Conservation (phyloP, 371 early-diverging fungal genomes). For the Mortierella sp. region DNA sequence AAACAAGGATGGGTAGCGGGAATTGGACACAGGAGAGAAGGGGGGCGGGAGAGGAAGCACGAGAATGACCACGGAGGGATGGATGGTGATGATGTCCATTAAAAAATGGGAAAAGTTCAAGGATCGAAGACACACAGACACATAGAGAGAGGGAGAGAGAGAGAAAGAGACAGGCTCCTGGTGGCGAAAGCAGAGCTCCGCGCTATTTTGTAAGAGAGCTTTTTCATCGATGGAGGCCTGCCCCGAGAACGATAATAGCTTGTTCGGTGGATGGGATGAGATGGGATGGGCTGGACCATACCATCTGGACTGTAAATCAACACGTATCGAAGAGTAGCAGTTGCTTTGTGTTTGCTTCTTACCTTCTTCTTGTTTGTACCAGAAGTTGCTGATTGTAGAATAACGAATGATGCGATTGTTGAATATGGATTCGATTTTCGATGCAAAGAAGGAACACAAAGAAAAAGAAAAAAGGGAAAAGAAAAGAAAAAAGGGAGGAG, state of each 20-base stretch:
- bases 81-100: neutral
- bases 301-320: no score
- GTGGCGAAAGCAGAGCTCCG: neutral
- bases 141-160: no score
- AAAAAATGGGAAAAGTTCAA: neutral
- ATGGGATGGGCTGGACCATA: no score
- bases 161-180: no score
- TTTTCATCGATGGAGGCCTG: no score
- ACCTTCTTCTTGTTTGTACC: no score
- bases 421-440: neutral
- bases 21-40: slow-evolving; percentile 4
- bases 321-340: no score
- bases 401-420: neutral
- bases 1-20: neutral
- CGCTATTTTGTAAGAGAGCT: neutral
- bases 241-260: neutral
- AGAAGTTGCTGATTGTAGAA: no score
- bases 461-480: neutral
- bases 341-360: no score
- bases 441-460: neutral
- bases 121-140: no score
- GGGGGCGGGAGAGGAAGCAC: neutral
- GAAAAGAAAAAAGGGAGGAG: neutral
- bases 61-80: neutral
- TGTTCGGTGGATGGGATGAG: neutral